Evolutionary conservation across 768 basidiomycete genomes (phyloP), one percentile per base, ranked within the genome.

Genomic region (Phylloporus scabripes): DNA sequence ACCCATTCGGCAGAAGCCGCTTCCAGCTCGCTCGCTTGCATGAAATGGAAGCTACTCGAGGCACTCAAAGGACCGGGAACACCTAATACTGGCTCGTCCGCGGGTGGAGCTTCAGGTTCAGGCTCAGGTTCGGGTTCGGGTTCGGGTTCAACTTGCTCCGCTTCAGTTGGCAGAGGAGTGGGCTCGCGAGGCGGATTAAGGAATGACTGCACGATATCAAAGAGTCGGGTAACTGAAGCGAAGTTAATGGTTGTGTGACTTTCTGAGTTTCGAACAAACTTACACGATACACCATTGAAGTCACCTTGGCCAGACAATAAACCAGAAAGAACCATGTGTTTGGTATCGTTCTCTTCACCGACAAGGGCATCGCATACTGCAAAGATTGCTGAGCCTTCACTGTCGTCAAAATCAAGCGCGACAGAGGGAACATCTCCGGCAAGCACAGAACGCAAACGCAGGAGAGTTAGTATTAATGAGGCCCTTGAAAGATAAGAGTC

Each of bases 1-100:
- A 78, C 76, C 76, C 77, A 82, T 59, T 83, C 82, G 7, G 71
- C 76, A 10, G 73, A 58, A 18, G 74, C 41, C 0, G 73, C 62
- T 52, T 87, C 87, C 31, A 90, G 72, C 58, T 91, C 88, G 63
- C 87, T 89, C 50, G 77, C 84, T 65, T 88, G 83, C 71, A 92
- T 85, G 66, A 91, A 92, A 59, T 78, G 80, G 75, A 89, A 84
- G 66, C 81, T 78, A 48, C 75, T 74, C 0, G 81, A 71, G 67
- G 62, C 56, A 66, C 65, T 57, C 67, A 60, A 42, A 53, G 58
- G 38, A 23, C 62, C 63, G 12, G 78, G 72, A 38, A 79, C 66
- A 48, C 70, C 76, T 42, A 71, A 66, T 32, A 76, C 72, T 26
- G 64, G 54, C 38, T 66, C 65, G 29, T 53, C 53, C 18, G 49